Base-by-base conservation (phyloP, 192 early-diverging fungal species). In the Entophlyctis helioformis region DNA sequence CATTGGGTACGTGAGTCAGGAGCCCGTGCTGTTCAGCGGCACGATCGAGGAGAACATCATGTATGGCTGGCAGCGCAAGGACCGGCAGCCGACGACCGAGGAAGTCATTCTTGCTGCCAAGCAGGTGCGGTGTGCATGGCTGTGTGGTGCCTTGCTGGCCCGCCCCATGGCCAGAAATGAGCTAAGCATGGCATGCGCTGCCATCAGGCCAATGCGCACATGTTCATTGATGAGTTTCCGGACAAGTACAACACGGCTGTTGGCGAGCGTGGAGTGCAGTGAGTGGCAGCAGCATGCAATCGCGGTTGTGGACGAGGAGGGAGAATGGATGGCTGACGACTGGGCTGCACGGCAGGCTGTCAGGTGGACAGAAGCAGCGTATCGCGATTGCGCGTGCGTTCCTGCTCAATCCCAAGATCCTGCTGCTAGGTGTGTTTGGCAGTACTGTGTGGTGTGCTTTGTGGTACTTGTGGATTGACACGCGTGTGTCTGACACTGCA, bases 1-100 rank as follows among this genome's bases (percentile, higher is more conserved):
- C 35, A 82, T 91, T 36, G 87, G 85, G 37, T 60, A 88, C 13
- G 87, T 89, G 32, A 74, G 71, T 47, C 87, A 91, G 62, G 84
- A 83, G 38, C 29, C 29, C 11, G 75, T 87, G 21, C 72, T 93
- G 20, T 66, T 66, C 84, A 81, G 57, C 10, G 34, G 40, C 6
- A 54, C 61, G 16, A 60, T 74, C 37, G 27, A 35, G 12, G 53
- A 69, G 16, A 71, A 71, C 41, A 57, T 74, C 41, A 66, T 63
- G 6, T 93, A 86, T 55, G 39, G 54, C 48, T 52, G 39, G 20
- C 24, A 40, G 11, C 4, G 12, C 24, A 4, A 11, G 6, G 12
- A 40, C 29, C 29, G 29, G 6, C 29, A 4, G 4, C 29, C 29
- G 6, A 31, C 29, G 4, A 59, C 83, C 36, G 69, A 67, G 8